Evolutionary conservation across 129 eudicot species (phyloP), one percentile per base, ranked within the genome.

Genomic region (Ambrosia artemisiifolia): DNA sequence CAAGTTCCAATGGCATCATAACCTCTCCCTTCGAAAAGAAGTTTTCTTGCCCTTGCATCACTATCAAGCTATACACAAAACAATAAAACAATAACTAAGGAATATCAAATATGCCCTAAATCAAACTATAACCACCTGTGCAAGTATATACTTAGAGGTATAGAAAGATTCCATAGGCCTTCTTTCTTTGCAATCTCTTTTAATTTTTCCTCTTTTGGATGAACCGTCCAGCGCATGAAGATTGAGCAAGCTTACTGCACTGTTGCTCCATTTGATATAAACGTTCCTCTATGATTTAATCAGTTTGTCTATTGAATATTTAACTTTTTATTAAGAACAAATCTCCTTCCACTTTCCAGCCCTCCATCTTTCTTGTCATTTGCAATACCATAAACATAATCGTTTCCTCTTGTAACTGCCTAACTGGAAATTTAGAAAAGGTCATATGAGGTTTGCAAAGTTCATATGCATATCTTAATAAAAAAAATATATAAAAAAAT

Each of bases 121-220:
- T 60, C 20, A 55, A 47, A 30, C 28, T 7, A 18, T 64, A 40
- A 6, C 49, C 59, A 13, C 49, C 6, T 53, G n/a, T 51, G 60
- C 12, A 44, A 38, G 18, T 59, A 32, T 30, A 30, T 32, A 12
- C 42, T 71, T 84, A 94, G 97, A 67, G 99, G 99, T 85, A 94
- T 84, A 53, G 63, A 94, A 63, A 94, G 85, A 81, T 94, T 94
- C 99, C 99, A 94, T 32, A 94, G 75, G 74, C 99, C 99, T 90
- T 90, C 86, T 79, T 77, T 70, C 71, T 88, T 94, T 7, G 98
- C 98, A 8, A 90, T 76, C n/a, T n/a, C n/a, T n/a, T n/a, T n/a
- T n/a, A n/a, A n/a, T n/a, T n/a, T n/a, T n/a, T n/a, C n/a, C n/a
- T 94, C 99, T 55, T 83, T 83, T 13, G 99, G 99, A 67, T 94